A percentile compares a stretch with the other conserved stretches of the same genome.
phyloP scores from a whole-genome alignment of 768 basidiomycete species.

The Bullera alba region DNA sequence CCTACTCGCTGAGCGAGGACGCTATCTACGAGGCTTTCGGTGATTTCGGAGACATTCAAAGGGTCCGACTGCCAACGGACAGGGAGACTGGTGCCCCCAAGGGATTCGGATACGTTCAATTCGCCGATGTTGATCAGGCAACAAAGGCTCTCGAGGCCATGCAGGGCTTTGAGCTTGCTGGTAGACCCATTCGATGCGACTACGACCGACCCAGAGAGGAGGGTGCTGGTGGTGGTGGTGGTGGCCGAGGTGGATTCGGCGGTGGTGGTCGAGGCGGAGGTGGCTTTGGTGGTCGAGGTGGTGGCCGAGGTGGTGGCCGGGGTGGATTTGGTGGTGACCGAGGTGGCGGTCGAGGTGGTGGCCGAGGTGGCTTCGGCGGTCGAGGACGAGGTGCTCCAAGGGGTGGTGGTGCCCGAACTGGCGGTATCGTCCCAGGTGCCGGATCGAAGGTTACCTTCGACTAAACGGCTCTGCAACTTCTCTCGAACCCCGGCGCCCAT shows the following conservation, averaged over 20 bases:
- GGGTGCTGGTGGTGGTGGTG: constrained; percentile 48
- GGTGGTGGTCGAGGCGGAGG: constrained; percentile 26
- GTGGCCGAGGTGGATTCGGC: constrained; percentile 51
- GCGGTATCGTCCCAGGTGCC: constrained; percentile 59
- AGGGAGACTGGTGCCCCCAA: constrained; percentile 82
- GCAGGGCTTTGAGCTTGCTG: constrained; percentile 69
- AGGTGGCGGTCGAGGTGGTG: constrained; percentile 45
- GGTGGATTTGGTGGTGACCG: constrained; percentile 15
- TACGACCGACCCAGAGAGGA: constrained; percentile 49
- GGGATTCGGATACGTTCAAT: constrained; percentile 96
- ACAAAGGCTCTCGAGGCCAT: constrained; percentile 69
- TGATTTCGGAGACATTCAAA: constrained; percentile 76
- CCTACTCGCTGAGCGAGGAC: constrained; percentile 74
- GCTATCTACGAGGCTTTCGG: constrained; percentile 81
- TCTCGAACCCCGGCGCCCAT: no score
- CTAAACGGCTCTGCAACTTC: constrained; percentile 11
- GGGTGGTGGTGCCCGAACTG: constrained; percentile 51
- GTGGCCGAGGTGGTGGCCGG: constrained; percentile 25
- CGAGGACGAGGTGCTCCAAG: constrained; percentile 43
- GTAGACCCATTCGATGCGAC: constrained; percentile 73
- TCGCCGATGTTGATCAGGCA: constrained; percentile 69
- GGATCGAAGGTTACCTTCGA: constrained; percentile 50
- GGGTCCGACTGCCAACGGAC: constrained; percentile 84
- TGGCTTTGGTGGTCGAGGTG: constrained; percentile 33
- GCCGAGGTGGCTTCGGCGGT: constrained; percentile 44